Base-by-base conservation (phyloP, 805 yeast species). In the Saccharomycodes ludwigii region DNA sequence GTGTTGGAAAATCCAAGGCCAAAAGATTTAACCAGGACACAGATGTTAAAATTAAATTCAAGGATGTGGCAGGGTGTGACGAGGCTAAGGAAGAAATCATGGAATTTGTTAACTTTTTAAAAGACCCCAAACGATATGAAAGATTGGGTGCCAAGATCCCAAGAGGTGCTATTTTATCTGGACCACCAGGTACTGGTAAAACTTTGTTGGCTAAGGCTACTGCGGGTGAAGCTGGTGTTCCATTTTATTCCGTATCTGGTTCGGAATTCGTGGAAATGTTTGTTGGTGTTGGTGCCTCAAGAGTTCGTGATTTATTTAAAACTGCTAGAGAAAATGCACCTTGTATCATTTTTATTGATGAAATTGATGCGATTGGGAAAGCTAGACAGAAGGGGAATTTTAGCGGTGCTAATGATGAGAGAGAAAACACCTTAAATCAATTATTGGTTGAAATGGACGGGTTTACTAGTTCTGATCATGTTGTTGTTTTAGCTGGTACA, bases 151-250 rank as follows among this genome's bases (percentile, higher is more conserved):
- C 95, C 8, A 82, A 84, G 55, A 85, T 85, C 40, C 96, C 96
- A 33, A 68, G 95, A 54, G 96, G 96, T 52, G 96, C 95, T 5
- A 81, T 85, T 41, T 60, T 85, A 31, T 78, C 93, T 9, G 96
- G 96, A 42, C 93, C 95, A 12, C 96, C 96, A 26, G 96, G 96
- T 64, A 85, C 96, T 3, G 96, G 96, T 72, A 85, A 85, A 56
- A 85, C 96, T 0, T 59, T 85, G 40, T 60, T 85, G 35, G 95
- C 95, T 16, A 84, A 81, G 54, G 95, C 95, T 9, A 85, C 95
- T 17, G 96, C 95, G 3, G 95, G 96, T 44, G 95, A 85, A 54
- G 95, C 95, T 2, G 91, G 83, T 31, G 96, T 85, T 31, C 95
- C 96, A 17, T 85, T 85, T 54, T 74, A 74, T 41, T 76, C 91